These are phyloP conservation scores for Kodamaea sp. DNA, from an alignment of 1,139 yeast species.

Conservation along the genomic window DNA sequence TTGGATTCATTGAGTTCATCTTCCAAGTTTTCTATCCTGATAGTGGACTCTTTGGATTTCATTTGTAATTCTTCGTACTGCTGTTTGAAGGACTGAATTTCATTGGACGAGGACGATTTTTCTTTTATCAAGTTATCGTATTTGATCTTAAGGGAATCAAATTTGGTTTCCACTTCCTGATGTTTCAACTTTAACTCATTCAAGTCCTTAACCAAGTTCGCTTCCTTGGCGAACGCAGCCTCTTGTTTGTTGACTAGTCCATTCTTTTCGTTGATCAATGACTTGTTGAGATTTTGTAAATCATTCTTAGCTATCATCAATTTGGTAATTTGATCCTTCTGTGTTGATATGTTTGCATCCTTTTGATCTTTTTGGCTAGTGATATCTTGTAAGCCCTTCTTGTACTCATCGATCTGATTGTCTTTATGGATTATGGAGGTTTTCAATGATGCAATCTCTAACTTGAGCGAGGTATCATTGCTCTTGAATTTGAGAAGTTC, in stretches of 20 bases:
- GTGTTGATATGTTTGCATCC: conserved; percentile 24
- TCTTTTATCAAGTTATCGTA: conserved; percentile 49
- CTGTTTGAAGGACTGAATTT: conserved; percentile 59
- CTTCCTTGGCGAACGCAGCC: conserved; percentile 36
- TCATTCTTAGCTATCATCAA: conserved; percentile 46
- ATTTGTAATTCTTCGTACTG: conserved; percentile 78
- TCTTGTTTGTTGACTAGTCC: conserved; percentile 43
- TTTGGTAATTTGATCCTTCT: conserved; percentile 39
- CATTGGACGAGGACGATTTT: conserved; percentile 51
- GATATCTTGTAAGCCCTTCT: conserved; percentile 37
- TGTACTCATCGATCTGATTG: conserved; percentile 47
- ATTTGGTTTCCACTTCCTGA: conserved; percentile 51
- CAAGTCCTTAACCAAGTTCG: conserved; percentile 24
- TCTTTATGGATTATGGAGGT: conserved; percentile 49
- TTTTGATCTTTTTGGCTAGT: conserved; percentile 29
- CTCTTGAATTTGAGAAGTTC: conserved; percentile 37
- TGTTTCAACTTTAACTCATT: conserved; percentile 50
- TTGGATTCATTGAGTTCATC: conserved; percentile 80
- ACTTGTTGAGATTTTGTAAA: conserved; percentile 36
- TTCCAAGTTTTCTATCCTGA: conserved; percentile 65
- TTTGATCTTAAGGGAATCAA: conserved; percentile 53
- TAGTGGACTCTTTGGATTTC: conserved; percentile 65
- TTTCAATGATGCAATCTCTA: conserved; percentile 43
- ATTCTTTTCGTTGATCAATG: conserved; percentile 38
- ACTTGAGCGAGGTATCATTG: conserved; percentile 42